phyloP scores from a whole-genome alignment of 805 yeast genomes.

The Monosporozyma aquatica region DNA sequence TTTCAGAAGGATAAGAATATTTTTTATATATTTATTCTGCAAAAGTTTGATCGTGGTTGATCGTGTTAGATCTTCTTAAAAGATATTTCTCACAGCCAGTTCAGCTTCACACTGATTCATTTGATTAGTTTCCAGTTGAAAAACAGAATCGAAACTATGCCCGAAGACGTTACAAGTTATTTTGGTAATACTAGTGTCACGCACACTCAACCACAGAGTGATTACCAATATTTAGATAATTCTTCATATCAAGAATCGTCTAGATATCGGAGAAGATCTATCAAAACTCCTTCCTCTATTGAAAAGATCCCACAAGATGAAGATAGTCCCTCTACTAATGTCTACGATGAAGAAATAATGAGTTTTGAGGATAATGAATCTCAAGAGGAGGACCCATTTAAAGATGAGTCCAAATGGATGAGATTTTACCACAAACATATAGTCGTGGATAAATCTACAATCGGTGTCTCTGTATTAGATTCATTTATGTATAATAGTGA shows the following conservation, averaged over 20 bases:
- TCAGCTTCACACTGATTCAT: no score
- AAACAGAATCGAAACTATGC: conserved; percentile 3
- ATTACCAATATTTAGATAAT: conserved; percentile 8
- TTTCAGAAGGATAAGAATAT: no score
- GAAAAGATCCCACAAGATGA: conserved; percentile 1
- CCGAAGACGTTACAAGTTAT: conserved; percentile 10
- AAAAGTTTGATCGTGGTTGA: neutral
- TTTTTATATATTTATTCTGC: no score
- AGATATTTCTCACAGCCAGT: no score
- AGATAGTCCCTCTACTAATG: neutral
- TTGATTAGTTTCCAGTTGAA: no score
- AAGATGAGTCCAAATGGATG: conserved; percentile 14
- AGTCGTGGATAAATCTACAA: conserved; percentile 20
- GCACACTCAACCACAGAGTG: conserved; percentile 6
- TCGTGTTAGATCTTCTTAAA: no score
- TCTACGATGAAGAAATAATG: conserved; percentile 1
- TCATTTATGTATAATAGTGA: conserved; percentile 63
- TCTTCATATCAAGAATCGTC: conserved; percentile 3
- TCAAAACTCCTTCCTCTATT: neutral
- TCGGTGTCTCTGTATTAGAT: conserved; percentile 29
- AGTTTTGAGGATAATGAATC: conserved; percentile 1
- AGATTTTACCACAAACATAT: conserved; percentile 18
- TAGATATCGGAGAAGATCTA: neutral
- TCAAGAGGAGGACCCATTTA: conserved; percentile 1
- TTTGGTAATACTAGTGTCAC: conserved; percentile 6